phyloP scores from a whole-genome alignment of 805 yeast genomes.

The Kodamaea sagamina region DNA sequence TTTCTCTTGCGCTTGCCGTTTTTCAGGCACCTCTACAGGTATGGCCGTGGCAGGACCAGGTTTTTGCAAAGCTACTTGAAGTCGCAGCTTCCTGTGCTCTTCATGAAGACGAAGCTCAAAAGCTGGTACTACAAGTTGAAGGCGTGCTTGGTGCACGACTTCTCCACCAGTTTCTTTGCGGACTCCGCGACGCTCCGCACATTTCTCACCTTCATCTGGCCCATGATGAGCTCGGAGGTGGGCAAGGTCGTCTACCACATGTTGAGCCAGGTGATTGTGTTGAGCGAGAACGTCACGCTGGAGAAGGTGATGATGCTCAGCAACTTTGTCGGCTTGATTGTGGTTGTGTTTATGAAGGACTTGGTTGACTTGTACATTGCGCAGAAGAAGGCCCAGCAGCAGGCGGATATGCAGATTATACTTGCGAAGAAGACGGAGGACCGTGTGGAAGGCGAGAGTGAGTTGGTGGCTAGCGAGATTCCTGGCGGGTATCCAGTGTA shows the following conservation, averaged over 20 bases:
- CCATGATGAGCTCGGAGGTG: constrained; percentile 36
- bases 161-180: constrained; percentile 26
- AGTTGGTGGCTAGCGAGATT: neutral
- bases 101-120: constrained; percentile 12
- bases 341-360: constrained; percentile 39
- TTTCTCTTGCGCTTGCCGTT: constrained; percentile 7
- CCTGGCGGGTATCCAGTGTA: constrained; percentile 12
- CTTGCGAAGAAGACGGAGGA: constrained; percentile 6
- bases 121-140: constrained; percentile 26
- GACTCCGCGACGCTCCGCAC: constrained; percentile 29
- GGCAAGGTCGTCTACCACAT: constrained; percentile 27
- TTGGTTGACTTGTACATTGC: constrained; percentile 31
- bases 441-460: neutral
- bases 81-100: constrained; percentile 4
- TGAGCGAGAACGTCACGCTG: constrained; percentile 7
- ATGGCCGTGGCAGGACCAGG: neutral
- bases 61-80: neutral
- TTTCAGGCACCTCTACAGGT: constrained; percentile 2
- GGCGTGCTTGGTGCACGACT: constrained; percentile 39
- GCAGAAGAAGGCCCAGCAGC: constrained; percentile 31
- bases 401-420: constrained; percentile 28
- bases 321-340: constrained; percentile 34
- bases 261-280: constrained; percentile 12
- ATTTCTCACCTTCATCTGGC: constrained; percentile 42
- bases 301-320: constrained; percentile 28